Evolutionary conservation across 345 rosid genomes (phyloP).

Genomic region (Camelina neglecta): DNA sequence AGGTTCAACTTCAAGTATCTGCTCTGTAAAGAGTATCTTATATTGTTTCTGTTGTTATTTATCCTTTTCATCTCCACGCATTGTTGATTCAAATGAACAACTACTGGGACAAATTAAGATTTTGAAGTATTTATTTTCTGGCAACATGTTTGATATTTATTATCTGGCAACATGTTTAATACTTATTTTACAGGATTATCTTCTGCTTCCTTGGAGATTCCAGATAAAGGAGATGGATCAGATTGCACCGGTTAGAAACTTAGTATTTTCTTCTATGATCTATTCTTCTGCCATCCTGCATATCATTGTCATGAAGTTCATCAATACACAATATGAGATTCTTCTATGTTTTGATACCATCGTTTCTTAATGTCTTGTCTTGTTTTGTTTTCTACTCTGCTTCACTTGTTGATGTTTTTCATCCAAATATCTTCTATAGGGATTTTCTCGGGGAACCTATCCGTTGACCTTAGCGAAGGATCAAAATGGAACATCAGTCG

Average conservation of each 20-base stretch:
- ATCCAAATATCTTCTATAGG: conserved; percentile 47
- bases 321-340: neutral
- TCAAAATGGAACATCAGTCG: conserved; percentile 82
- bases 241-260: conserved; percentile 52
- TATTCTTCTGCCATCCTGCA: neutral
- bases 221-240: conserved; percentile 55
- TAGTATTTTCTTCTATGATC: conserved; percentile 5
- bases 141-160: conserved; percentile 7
- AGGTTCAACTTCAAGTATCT: conserved; percentile 28
- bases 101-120: conserved; percentile 4
- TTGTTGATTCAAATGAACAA: conserved; percentile 25
- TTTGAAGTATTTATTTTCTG: conserved; percentile 4
- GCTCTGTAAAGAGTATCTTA: conserved; percentile 1
- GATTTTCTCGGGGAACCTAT: conserved; percentile 86
- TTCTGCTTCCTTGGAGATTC: conserved; percentile 89
- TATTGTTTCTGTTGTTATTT: conserved; percentile 6
- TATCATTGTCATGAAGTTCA: neutral
- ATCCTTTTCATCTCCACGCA: conserved; percentile 5
- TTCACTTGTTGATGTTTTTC: conserved; percentile 26
- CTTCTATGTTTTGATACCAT: neutral
- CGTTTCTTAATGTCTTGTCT: conserved; percentile 17
- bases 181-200: conserved; percentile 66
- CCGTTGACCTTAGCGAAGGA: conserved; percentile 67
- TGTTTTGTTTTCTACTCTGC: neutral
- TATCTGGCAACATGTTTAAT: conserved; percentile 13